Conservation (phyloP, 2,329 filamentous ascomycete genomes). For the Cladorrhinum sp. region DNA sequence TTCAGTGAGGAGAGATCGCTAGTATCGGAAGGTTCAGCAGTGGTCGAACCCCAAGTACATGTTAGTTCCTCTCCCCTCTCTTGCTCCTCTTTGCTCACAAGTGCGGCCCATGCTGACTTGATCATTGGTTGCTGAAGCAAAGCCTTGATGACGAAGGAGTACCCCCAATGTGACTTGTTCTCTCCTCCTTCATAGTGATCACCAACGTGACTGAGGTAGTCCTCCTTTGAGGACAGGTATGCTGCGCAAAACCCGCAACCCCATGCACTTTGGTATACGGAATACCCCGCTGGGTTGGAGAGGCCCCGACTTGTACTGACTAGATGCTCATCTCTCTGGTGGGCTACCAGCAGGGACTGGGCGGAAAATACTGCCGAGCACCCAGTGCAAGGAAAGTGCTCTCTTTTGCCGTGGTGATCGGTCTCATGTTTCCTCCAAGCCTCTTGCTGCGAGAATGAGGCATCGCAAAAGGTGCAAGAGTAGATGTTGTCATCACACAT, state of each 20-base stretch:
- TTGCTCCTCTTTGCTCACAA: conserved; percentile 19
- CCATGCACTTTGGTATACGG: conserved; percentile 17
- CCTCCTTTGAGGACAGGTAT: conserved; percentile 10
- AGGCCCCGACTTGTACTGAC: not conserved
- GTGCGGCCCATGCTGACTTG: conserved; percentile 14
- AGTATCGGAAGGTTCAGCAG: conserved; percentile 10
- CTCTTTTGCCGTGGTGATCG: conserved; percentile 16
- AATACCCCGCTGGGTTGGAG: not conserved
- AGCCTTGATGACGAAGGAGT: conserved; percentile 23
- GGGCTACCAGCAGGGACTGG: conserved; percentile 6
- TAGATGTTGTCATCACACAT: conserved; percentile 11
- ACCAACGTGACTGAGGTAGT: conserved; percentile 29
- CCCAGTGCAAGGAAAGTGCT: conserved; percentile 10
- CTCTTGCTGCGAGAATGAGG: conserved; percentile 16
- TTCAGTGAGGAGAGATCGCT: conserved; percentile 11
- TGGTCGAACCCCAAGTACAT: conserved; percentile 19
- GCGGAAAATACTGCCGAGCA: conserved; percentile 13
- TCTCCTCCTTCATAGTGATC: conserved; percentile 23
- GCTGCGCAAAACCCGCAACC: conserved; percentile 26
- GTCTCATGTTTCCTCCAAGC: conserved; percentile 25
- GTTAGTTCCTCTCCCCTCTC: conserved; percentile 15
- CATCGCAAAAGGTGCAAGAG: conserved; percentile 25
- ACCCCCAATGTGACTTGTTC: conserved; percentile 21
- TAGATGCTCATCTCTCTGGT: conserved; percentile 11
- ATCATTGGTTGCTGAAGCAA: conserved; percentile 24